These are phyloP conservation scores for Lyophyllum shimeji DNA, from an alignment of 768 basidiomycete genomes.

Conservation along the genomic window DNA sequence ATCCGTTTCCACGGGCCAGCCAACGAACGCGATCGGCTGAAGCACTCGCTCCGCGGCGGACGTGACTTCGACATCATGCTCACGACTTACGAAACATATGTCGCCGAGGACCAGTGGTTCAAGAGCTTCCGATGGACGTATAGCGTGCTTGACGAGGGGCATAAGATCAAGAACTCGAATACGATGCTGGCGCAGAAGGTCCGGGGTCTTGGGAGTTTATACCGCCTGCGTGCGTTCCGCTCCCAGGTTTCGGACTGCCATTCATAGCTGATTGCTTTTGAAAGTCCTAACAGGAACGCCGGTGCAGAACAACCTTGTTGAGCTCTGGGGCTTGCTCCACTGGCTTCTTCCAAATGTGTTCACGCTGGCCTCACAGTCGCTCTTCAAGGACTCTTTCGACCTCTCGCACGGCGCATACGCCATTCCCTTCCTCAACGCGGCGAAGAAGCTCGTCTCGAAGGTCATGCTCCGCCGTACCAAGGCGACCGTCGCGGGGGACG, in stretches of 20 bases:
- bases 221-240: constrained; percentile 47
- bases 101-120: constrained; percentile 58
- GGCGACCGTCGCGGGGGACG: constrained; percentile 38
- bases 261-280: background rate
- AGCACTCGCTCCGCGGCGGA: constrained; percentile 36
- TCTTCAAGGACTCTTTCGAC: constrained; percentile 55
- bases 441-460: constrained; percentile 45
- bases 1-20: constrained; percentile 63
- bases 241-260: background rate
- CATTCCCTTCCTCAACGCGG: constrained; percentile 44
- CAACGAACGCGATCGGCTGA: constrained; percentile 56
- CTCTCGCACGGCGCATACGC: constrained; percentile 53
- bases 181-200: constrained; percentile 52
- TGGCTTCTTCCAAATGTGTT: constrained; percentile 59
- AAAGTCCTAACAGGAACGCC: constrained; percentile 74
- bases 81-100: constrained; percentile 70
- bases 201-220: constrained; percentile 54
- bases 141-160: constrained; percentile 65
- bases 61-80: constrained; percentile 56
- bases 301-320: constrained; percentile 63
- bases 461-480: constrained; percentile 68
- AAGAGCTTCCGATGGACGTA: constrained; percentile 58
- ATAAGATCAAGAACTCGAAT: constrained; percentile 71
- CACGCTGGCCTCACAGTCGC: constrained; percentile 41
- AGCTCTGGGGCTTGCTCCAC: constrained; percentile 55